Conservation (phyloP, 495 filamentous ascomycete species). For the Parmelia sp. region DNA sequence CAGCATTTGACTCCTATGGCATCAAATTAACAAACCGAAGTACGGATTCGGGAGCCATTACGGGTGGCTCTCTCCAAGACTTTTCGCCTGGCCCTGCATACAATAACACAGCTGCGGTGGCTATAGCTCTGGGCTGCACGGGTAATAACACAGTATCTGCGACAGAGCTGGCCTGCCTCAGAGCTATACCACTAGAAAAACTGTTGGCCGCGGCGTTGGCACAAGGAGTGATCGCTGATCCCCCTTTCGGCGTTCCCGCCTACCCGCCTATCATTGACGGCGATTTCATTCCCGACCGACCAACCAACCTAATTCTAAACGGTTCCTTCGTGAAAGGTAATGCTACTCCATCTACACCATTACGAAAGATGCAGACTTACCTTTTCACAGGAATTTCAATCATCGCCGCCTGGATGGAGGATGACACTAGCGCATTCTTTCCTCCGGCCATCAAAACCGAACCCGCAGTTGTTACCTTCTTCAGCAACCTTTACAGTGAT, state of each 20-base stretch:
- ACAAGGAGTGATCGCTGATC: neutral
- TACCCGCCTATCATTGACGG: neutral
- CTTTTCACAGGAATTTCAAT: neutral
- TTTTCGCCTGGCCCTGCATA: neutral
- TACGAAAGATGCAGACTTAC: neutral
- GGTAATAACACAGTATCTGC: neutral
- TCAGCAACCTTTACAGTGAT: neutral
- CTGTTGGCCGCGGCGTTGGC: neutral
- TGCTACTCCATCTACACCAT: neutral
- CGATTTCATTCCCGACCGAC: neutral
- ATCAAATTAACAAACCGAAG: neutral
- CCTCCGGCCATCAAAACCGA: neutral
- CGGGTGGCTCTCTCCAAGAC: neutral
- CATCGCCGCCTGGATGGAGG: neutral
- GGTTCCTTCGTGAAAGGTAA: neutral
- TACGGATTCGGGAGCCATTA: neutral
- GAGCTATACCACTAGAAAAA: neutral
- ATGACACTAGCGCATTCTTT: neutral
- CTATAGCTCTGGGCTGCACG: neutral
- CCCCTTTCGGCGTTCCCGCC: neutral
- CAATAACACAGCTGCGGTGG: neutral
- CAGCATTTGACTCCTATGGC: neutral
- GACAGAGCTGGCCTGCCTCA: neutral
- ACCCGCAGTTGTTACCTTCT: neutral
- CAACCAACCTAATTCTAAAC: neutral